Percentiles rank a stretch among this genome's conserved stretches.
phyloP scores from a whole-genome alignment of 495 filamentous ascomycete species.

The Podospora appendiculata region DNA sequence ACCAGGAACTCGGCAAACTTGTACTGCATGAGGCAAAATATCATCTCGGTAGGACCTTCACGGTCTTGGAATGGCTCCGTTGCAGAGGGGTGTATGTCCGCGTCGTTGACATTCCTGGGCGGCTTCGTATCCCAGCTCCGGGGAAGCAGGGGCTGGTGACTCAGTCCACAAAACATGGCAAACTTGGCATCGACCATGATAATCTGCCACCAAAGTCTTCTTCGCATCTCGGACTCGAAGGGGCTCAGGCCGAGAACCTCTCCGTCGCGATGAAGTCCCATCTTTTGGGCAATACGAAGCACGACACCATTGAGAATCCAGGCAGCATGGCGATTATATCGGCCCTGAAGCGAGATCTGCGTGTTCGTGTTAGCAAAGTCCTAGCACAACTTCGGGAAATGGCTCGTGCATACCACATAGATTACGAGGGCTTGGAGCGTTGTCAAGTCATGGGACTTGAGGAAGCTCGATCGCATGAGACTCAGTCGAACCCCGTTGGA shows the following conservation, averaged over 20 bases:
- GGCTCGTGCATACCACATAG: conserved; percentile 35
- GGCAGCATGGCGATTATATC: conserved; percentile 41
- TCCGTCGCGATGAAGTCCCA: conserved; percentile 67
- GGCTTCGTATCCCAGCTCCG: conserved; percentile 39
- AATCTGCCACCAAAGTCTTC: conserved; percentile 69
- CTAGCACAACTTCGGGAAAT: no score
- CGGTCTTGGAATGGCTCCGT: conserved; percentile 43
- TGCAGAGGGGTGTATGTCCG: conserved; percentile 51
- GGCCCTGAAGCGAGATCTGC: conserved; percentile 41
- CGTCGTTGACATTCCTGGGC: conserved; percentile 51
- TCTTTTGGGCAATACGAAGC: conserved; percentile 61
- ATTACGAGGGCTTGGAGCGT: conserved; percentile 47
- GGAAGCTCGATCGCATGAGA: conserved; percentile 40
- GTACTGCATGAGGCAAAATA: conserved; percentile 52
- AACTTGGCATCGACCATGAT: conserved; percentile 54
- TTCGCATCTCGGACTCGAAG: conserved; percentile 60
- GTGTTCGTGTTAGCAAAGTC: no score
- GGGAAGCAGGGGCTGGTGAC: conserved; percentile 41
- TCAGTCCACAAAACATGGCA: conserved; percentile 56
- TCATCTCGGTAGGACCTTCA: conserved; percentile 59
- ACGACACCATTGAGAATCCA: conserved; percentile 50
- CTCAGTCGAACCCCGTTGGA: conserved; percentile 38
- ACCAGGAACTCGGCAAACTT: conserved; percentile 42
- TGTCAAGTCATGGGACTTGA: conserved; percentile 44
- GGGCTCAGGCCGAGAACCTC: conserved; percentile 55